Conservation (phyloP, 495 filamentous ascomycete species). For the Staphylotrichum tortipilum region DNA sequence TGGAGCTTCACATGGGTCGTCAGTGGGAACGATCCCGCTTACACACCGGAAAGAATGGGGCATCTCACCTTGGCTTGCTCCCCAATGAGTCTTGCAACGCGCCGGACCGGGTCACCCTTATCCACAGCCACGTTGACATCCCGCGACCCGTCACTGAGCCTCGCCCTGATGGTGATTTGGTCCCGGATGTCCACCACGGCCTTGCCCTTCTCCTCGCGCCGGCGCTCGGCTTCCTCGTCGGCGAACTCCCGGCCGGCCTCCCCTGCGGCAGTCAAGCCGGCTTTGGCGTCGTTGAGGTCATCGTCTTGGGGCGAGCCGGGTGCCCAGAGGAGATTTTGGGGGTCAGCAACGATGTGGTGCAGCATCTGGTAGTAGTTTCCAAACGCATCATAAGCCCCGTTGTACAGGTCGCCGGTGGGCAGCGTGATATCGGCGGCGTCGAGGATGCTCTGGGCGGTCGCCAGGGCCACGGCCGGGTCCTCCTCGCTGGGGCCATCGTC, state of each 20-base stretch:
- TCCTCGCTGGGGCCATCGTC: constrained; percentile 16
- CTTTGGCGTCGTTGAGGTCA: constrained; percentile 34
- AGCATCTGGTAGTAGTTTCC: constrained; percentile 72
- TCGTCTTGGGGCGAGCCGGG: constrained; percentile 20
- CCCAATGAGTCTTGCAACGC: constrained; percentile 52
- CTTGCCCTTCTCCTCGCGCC: constrained; percentile 61
- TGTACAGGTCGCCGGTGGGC: constrained; percentile 61
- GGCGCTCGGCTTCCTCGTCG: constrained; percentile 45
- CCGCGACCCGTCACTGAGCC: constrained; percentile 61
- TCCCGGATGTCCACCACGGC: constrained; percentile 39
- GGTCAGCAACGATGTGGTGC: constrained; percentile 67
- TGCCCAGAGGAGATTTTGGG: constrained; percentile 53
- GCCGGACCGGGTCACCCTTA: constrained; percentile 54
- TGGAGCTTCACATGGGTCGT: constrained; percentile 33
- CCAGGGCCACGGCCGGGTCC: constrained; percentile 31
- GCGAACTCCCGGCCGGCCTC: constrained; percentile 34
- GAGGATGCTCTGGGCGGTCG: constrained; percentile 69
- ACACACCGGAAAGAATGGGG: not conserved
- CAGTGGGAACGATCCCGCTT: no score
- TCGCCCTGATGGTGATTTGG: constrained; percentile 52
- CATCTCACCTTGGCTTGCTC: constrained; percentile 55
- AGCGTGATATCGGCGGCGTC: constrained; percentile 72
- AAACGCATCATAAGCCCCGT: constrained; percentile 69
- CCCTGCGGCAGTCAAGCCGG: constrained; percentile 39
- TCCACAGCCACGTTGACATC: constrained; percentile 56